Base-by-base conservation (phyloP, 1,284 basidiomycete species). In the Ustilago xerochloae region DNA sequence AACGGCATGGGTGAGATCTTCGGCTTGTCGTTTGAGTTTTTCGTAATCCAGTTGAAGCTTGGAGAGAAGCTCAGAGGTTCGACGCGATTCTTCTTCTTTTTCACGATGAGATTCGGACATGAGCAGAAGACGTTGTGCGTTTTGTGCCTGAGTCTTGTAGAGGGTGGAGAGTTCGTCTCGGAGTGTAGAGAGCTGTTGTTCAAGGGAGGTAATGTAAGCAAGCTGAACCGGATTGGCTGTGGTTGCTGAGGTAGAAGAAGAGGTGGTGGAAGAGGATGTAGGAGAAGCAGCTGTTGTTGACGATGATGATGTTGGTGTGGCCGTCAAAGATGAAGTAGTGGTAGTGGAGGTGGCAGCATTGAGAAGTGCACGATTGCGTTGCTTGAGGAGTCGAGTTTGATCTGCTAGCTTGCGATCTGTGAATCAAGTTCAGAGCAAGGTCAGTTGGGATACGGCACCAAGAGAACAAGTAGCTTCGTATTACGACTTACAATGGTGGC, bases 131-230 rank as follows among this genome's bases (percentile, higher is more conserved):
- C 93, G 89, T 84, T 97, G 95, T 1, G 94, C 93, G 84, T 97
- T 97, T 85, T 96, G 93, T 0, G 93, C 92, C 82, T 98, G 95
- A 0, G 93, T 93, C 85, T 97, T 96, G 88, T 99, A 99, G 2
- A 97, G 90, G 6, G 91, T 92, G 3, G 94, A 92, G 41, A 98
- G 87, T 84, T 98, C 96, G 78, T 93, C 91, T 26, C 94, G 90
- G 47, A 96, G 87, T 6, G 92, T 90, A 3, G 93, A 92, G 83
- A 98, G 92, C 84, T 98, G 94, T 3, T 91, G 90, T 85, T 98
- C 94, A 53, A 98, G 90, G 15, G 95, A 96, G 1, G 90, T 87
- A 78, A 95, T 90, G 84, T 97, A 94, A 24, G 93, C 93, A 20
- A 89, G 89, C 43, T 91, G 90, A 26, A 96, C 91, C 20, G 93